phyloP scores from a whole-genome alignment of 2,329 filamentous ascomycete species.

The Cordyceps pruinosa region DNA sequence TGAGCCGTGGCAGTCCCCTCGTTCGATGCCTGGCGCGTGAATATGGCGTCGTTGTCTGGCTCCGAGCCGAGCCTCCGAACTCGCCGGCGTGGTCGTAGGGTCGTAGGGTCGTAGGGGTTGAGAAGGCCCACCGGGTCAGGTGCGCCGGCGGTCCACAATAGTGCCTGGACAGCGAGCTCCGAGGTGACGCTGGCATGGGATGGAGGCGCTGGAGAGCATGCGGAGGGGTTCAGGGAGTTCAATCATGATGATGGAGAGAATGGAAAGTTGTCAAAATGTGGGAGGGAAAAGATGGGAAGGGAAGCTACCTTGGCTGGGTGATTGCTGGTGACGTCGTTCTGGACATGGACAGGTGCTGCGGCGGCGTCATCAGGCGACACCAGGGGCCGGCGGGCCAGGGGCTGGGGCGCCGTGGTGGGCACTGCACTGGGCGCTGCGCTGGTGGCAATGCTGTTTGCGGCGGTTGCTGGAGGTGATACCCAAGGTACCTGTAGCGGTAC shows the following conservation, averaged over 20 bases:
- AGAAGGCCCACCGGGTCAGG: slow-evolving; percentile 15
- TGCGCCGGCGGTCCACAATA: slow-evolving; percentile 14
- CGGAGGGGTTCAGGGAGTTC: slow-evolving; percentile 18
- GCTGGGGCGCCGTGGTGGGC: too few species aligned
- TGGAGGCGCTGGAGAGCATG: too few species aligned
- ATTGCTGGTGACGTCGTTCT: background rate
- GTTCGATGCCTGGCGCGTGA: too few species aligned
- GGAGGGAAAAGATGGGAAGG: background rate
- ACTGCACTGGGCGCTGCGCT: too few species aligned
- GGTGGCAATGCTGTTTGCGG: background rate
- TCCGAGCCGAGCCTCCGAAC: slow-evolving; percentile 13
- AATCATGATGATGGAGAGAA: background rate
- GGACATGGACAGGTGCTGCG: background rate
- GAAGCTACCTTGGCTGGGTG: background rate
- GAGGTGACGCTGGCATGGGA: slow-evolving; percentile 9
- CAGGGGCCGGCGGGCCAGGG: background rate
- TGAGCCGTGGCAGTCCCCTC: background rate
- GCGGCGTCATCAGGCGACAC: background rate
- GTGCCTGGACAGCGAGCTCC: slow-evolving; percentile 12
- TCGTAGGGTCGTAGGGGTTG: too few species aligned
- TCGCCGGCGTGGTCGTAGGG: slow-evolving; percentile 1
- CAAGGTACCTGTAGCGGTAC: too few species aligned
- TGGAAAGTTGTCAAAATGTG: background rate
- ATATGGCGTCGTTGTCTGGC: background rate
- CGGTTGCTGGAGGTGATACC: background rate